Conservation (phyloP, 768 basidiomycete genomes). For the Boletellus emodensis region DNA sequence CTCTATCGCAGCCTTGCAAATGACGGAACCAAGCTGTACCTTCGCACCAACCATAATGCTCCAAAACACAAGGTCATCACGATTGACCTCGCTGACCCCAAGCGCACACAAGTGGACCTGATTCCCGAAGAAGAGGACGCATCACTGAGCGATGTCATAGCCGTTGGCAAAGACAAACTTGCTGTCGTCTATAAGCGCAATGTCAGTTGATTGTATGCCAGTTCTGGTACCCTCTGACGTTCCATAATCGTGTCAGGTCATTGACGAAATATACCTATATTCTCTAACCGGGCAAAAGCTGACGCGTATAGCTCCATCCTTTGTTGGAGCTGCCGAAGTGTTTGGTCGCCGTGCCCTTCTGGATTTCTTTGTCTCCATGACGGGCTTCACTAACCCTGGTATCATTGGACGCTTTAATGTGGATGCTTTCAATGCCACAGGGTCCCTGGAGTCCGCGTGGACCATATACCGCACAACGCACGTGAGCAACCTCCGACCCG, state of each 20-base stretch:
- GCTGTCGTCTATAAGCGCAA: slow-evolving; percentile 67
- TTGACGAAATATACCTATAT: slow-evolving; percentile 76
- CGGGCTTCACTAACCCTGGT: slow-evolving; percentile 70
- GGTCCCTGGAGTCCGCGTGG: slow-evolving; percentile 48
- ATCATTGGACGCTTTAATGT: slow-evolving; percentile 65
- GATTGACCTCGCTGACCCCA: slow-evolving; percentile 52
- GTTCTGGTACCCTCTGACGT: slow-evolving; percentile 2
- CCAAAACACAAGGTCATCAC: slow-evolving; percentile 64
- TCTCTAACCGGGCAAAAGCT: slow-evolving; percentile 49
- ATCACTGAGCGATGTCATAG: slow-evolving; percentile 46
- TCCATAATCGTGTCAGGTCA: slow-evolving; percentile 42
- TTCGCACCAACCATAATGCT: slow-evolving; percentile 63
- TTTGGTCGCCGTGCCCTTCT: slow-evolving; percentile 47
- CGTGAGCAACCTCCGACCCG: slow-evolving; percentile 56
- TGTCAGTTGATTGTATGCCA: slow-evolving; percentile 37
- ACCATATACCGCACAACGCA: slow-evolving; percentile 53
- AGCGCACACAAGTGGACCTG: slow-evolving; percentile 49
- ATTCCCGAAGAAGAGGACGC: slow-evolving; percentile 68
- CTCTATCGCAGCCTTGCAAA: slow-evolving; percentile 51
- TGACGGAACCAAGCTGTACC: slow-evolving; percentile 57
- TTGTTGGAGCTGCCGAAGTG: slow-evolving; percentile 63
- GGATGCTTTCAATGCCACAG: slow-evolving; percentile 17
- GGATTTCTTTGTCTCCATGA: slow-evolving; percentile 62
- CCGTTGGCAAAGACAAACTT: slow-evolving; percentile 54
- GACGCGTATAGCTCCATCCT: slow-evolving; percentile 55